phyloP scores from a whole-genome alignment of 371 early-diverging fungal genomes.

The Mortierella sp. region DNA sequence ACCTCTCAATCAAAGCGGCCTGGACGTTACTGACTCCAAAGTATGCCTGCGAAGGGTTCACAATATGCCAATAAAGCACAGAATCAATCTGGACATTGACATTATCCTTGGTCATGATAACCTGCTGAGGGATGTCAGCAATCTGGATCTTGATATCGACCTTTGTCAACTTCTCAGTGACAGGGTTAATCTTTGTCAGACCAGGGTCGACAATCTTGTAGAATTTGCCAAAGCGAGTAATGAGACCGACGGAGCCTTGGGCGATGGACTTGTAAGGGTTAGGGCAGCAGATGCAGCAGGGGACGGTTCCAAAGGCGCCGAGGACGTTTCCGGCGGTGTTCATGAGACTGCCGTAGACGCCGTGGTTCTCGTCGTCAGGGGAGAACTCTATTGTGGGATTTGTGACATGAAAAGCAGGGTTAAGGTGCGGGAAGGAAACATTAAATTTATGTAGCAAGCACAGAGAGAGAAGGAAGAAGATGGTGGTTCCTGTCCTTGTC shows the following conservation, averaged over 20 bases:
- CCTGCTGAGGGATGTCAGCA: conserved; percentile 42
- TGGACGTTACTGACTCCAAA: conserved; percentile 84
- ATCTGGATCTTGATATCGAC: conserved; percentile 65
- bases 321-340: conserved; percentile 32
- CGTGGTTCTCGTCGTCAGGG: conserved; percentile 52
- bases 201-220: conserved; percentile 93
- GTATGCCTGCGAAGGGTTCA: conserved; percentile 86
- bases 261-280: conserved; percentile 78
- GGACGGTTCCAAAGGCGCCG: conserved; percentile 58
- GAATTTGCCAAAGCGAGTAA: conserved; percentile 87
- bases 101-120: conserved; percentile 58
- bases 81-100: conserved; percentile 75
- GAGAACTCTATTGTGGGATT: conserved; percentile 27
- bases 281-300: conserved; percentile 77
- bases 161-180: conserved; percentile 74
- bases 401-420: neutral
- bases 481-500: neutral
- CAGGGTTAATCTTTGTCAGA: conserved; percentile 82
- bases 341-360: conserved; percentile 50
- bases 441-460: neutral
- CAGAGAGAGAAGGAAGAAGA: neutral
- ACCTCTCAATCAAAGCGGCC: conserved; percentile 80
- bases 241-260: conserved; percentile 80
- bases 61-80: conserved; percentile 87
- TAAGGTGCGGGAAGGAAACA: neutral